Evolutionary conservation across 192 early-diverging fungal species (phyloP).

Genomic region (Borealophlyctis nickersoniae): DNA sequence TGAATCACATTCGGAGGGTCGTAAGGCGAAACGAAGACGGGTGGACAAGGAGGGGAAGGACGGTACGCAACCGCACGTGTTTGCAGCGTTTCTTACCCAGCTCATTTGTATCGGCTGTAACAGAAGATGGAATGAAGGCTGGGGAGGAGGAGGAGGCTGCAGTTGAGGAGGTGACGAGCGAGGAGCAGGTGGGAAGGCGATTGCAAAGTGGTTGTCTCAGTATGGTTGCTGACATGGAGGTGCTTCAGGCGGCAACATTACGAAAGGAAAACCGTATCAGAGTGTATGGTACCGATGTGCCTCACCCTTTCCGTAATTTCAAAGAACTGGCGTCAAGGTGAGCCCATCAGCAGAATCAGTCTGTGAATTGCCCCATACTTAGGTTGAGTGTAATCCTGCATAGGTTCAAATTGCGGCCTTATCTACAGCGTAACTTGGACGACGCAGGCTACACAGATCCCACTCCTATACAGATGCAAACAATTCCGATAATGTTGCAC

Average conservation of each 20-base stretch:
- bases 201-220: too few relatives aligned
- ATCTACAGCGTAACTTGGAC: slow-evolving; percentile 70
- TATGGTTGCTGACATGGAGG: slow-evolving; percentile 5
- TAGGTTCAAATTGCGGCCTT: slow-evolving; percentile 59
- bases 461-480: slow-evolving; percentile 94
- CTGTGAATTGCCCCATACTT: too few relatives aligned
- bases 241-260: slow-evolving; percentile 6
- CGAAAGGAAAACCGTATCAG: slow-evolving; percentile 77
- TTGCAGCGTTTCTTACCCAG: too few relatives aligned
- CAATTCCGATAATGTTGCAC: slow-evolving; percentile 82
- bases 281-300: slow-evolving; percentile 81
- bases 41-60: too few relatives aligned
- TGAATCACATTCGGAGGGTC: too few relatives aligned
- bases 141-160: background rate
- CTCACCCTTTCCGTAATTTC: slow-evolving; percentile 80
- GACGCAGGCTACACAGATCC: slow-evolving; percentile 68
- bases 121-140: too few relatives aligned
- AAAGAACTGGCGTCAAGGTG: slow-evolving; percentile 63
- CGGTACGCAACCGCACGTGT: too few relatives aligned
- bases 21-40: too few relatives aligned
- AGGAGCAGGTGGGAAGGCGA: too few relatives aligned
- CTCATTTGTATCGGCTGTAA: too few relatives aligned
- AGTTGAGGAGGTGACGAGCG: slow-evolving; percentile 12
- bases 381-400: too few relatives aligned
- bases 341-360: too few relatives aligned